phyloP scores from a whole-genome alignment of 352 stramenopile genomes.

The Globisporangium okanoganense region DNA sequence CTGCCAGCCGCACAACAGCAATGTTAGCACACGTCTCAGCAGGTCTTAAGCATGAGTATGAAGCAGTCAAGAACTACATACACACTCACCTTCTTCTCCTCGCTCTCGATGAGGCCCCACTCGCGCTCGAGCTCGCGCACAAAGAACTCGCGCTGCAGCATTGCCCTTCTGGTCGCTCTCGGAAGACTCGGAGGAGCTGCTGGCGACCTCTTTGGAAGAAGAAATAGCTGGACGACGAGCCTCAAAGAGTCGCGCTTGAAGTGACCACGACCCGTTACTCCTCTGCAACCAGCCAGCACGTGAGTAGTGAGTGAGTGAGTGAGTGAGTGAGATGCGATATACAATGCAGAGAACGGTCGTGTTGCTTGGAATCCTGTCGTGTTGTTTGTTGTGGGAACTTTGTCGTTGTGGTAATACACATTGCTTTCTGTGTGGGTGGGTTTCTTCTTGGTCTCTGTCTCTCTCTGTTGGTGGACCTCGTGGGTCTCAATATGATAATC shows the following conservation, averaged over 20 bases:
- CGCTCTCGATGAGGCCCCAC: slow-evolving; percentile 47
- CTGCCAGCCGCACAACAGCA: slow-evolving; percentile 15
- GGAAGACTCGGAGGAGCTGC: too few species aligned
- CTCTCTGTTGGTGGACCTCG: neutral
- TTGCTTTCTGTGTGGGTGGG: slow-evolving; percentile 5
- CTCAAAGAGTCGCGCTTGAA: neutral
- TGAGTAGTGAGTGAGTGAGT: too few species aligned
- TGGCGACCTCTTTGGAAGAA: too few species aligned
- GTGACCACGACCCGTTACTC: neutral
- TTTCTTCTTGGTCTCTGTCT: too few species aligned
- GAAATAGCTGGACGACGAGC: too few species aligned
- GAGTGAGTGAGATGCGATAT: neutral
- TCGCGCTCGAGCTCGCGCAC: slow-evolving; percentile 59
- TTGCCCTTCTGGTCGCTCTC: neutral
- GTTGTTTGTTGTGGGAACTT: neutral
- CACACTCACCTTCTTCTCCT: slow-evolving; percentile 53
- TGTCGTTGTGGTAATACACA: neutral
- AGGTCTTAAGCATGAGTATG: too few species aligned
- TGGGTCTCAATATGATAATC: slow-evolving; percentile 3
- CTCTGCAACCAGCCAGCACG: too few species aligned
- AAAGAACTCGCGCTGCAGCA: slow-evolving; percentile 50
- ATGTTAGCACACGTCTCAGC: neutral
- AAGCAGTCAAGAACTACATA: neutral
- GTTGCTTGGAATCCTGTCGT: neutral
- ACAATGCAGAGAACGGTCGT: too few species aligned